Conservation (phyloP, 208 protist species). For the Acanthamoeba culbertsoni region DNA sequence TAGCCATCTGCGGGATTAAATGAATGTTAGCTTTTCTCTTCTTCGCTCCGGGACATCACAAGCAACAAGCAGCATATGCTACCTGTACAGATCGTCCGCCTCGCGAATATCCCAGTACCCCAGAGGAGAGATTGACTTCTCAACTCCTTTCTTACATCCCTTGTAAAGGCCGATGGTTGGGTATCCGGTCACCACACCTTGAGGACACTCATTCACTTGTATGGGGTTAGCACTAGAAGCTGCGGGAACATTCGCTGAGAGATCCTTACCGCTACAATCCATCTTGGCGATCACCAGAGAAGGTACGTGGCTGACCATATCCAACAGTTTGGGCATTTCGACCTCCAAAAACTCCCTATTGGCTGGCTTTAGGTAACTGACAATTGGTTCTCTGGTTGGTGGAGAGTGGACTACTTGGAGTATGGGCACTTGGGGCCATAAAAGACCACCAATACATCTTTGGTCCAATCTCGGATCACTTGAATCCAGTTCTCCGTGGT, state of each 20-base stretch:
- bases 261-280: neutral
- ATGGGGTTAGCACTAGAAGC: neutral
- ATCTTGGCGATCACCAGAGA: neutral
- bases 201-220: neutral
- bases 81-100: neutral
- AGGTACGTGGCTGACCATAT: neutral
- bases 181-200: neutral
- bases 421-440: neutral
- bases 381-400: neutral
- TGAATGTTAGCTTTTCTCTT: neutral
- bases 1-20: neutral
- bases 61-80: neutral
- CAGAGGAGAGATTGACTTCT: neutral
- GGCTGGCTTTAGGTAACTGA: no score
- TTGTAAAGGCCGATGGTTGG: neutral
- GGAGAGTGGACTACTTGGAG: neutral
- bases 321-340: conserved; percentile 1
- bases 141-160: neutral
- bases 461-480: neutral
- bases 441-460: neutral
- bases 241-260: no score
- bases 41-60: no score
- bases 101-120: neutral
- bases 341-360: neutral
- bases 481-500: neutral